phyloP scores from a whole-genome alignment of 2,329 filamentous ascomycete species.

The Paecilomyces fulvus region DNA sequence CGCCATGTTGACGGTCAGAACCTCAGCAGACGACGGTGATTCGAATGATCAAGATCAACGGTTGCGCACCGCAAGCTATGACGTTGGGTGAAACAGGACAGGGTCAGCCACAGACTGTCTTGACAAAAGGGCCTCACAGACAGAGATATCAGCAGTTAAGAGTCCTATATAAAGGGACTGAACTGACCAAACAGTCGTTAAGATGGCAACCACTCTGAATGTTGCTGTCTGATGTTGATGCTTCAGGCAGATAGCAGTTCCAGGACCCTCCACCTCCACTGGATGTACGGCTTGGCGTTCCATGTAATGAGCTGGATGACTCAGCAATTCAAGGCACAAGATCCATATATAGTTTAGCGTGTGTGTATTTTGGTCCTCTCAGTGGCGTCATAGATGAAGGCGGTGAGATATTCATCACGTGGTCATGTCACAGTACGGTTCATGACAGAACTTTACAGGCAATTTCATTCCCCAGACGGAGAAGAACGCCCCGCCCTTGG shows the following conservation, averaged over 20 bases:
- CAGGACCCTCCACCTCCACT: neutral
- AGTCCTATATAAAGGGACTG: neutral
- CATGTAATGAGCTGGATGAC: neutral
- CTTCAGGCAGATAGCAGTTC: neutral
- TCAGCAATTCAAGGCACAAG: neutral
- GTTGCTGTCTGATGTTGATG: neutral
- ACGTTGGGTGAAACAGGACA: neutral
- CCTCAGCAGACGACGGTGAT: neutral
- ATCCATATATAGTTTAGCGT: neutral
- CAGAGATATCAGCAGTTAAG: neutral
- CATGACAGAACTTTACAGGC: conserved; percentile 14
- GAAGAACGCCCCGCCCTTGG: neutral
- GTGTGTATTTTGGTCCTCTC: neutral
- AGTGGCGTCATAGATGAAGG: conserved; percentile 27
- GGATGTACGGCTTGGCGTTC: neutral
- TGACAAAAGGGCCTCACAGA: neutral
- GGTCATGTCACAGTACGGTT: conserved; percentile 9
- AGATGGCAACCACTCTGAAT: neutral
- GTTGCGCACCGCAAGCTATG: neutral
- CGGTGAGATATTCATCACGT: conserved; percentile 17
- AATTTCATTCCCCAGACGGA: neutral
- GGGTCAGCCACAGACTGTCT: neutral
- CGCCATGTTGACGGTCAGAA: conserved; percentile 60
- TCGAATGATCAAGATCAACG: neutral
- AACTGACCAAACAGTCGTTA: neutral